Evolutionary conservation across 257 asterid species (phyloP), one percentile per base, ranked within the genome.

Genomic region (Nyctanthes arbortristis): DNA sequence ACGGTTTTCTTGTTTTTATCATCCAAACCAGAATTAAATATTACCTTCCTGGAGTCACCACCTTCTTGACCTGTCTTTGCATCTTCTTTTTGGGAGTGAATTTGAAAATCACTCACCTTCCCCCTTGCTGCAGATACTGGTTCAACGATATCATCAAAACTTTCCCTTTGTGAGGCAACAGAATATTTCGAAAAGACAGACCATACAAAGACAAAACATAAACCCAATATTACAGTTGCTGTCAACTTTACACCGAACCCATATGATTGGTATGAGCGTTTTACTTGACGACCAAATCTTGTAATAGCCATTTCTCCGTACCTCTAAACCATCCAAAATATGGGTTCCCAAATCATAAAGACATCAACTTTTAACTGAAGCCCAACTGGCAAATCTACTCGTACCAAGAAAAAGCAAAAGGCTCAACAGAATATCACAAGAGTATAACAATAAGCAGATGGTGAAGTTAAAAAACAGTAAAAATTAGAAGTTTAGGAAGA

Each of bases 181-280:
- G 97, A 89, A 73, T 78, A 87, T 67, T 81, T 82, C 7, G 97
- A 93, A 81, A 89, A 86, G 2, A 80, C 36, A 78, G 94, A 91
- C 97, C 96, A 93, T 47, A 87, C 87, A 47, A 87, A 69, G 4
- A 93, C 82, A 81, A 93, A 93, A 73, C 97, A 93, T 58, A 93
- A 60, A 67, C 99, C 99, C 75, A 91, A 77, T 55, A 87, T 79
- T 55, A 88, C 89, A 13, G 83, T 89, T 9, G 88, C 87, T 40
- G 91, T 77, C 56, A 93, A 68, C 82, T 91, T 93, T 32, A 86
- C 81, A 75, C 76, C 73, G 74, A 93, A 85, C 63, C 97, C 92
- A 78, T 71, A 84, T 68, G 97, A 86, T 64, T 84, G 89, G 60
- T 86, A 87, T 40, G 99, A 85, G 73, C 93, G 89, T 75, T 81